phyloP scores from a whole-genome alignment of 495 filamentous ascomycete genomes.

The Saxispiralis lemnorum region DNA sequence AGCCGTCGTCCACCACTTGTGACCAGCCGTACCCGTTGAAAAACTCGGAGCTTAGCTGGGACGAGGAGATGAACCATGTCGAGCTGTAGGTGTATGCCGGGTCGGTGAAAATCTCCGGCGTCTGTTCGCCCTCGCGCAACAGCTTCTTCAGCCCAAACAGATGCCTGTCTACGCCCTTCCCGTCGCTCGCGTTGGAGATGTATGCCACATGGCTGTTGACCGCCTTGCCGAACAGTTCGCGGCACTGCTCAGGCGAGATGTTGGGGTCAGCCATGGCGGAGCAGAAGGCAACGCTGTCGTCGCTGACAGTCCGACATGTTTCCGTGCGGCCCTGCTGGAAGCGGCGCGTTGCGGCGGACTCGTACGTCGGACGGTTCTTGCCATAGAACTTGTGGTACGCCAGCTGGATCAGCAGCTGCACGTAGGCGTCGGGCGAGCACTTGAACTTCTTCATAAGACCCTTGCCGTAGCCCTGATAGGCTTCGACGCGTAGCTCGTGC shows the following conservation, averaged over 20 bases:
- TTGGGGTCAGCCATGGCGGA: slow-evolving; percentile 56
- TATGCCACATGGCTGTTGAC: slow-evolving; percentile 72
- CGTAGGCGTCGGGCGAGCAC: slow-evolving; percentile 92
- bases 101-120: slow-evolving; percentile 73
- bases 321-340: slow-evolving; percentile 96
- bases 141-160: slow-evolving; percentile 92
- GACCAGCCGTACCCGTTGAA: slow-evolving; percentile 99
- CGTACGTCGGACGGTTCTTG: slow-evolving; percentile 93
- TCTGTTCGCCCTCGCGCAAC: slow-evolving; percentile 58
- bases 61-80: slow-evolving; percentile 77
- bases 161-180: slow-evolving; percentile 88
- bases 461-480: slow-evolving; percentile 95
- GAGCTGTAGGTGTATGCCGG: slow-evolving; percentile 67
- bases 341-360: slow-evolving; percentile 81
- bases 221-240: slow-evolving; percentile 64
- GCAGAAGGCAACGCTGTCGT: slow-evolving; percentile 86
- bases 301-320: slow-evolving; percentile 79
- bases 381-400: slow-evolving; percentile 99
- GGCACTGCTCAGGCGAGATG: slow-evolving; percentile 41
- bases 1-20: slow-evolving; percentile 91
- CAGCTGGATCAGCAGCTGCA: slow-evolving; percentile 97
- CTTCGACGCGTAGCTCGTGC: slow-evolving; percentile 85
- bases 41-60: slow-evolving; percentile 84
- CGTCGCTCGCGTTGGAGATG: slow-evolving; percentile 73
- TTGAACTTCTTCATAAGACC: slow-evolving; percentile 99